phyloP scores from a whole-genome alignment of 306 rosid species.

The Canavalia ensiformis region DNA sequence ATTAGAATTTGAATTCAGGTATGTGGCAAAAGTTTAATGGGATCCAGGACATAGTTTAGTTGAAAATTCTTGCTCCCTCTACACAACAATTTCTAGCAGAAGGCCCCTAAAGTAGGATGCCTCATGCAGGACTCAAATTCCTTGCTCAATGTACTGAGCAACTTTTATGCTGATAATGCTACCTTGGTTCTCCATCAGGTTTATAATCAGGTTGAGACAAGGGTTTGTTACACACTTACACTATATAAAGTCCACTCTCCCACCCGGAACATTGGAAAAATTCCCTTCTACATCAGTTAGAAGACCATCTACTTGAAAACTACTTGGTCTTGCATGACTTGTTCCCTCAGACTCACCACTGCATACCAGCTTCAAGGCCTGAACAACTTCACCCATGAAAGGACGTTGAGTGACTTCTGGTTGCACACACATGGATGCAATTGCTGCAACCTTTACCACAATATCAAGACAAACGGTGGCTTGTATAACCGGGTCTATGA shows the following conservation, averaged over 20 bases:
- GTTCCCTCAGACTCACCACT: slow-evolving; percentile 73
- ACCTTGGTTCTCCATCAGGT: not conserved
- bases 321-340: slow-evolving; percentile 49
- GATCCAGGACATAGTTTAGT: not conserved
- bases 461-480: slow-evolving; percentile 56
- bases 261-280: slow-evolving; percentile 13
- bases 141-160: not conserved
- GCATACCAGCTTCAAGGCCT: slow-evolving; percentile 88
- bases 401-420: slow-evolving; percentile 90
- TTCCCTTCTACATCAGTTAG: slow-evolving; percentile 42
- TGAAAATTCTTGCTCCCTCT: not conserved
- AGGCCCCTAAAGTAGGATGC: not conserved
- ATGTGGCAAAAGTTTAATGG: not conserved
- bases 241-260: slow-evolving; percentile 17
- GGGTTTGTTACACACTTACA: slow-evolving; percentile 24
- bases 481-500: slow-evolving; percentile 72
- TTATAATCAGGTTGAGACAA: not conserved
- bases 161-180: not conserved
- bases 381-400: slow-evolving; percentile 96
- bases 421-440: slow-evolving; percentile 95
- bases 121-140: not conserved
- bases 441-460: slow-evolving; percentile 81
- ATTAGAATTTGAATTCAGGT: not conserved
- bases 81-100: not conserved
- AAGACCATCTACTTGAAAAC: slow-evolving; percentile 56